Conservation (phyloP, 768 basidiomycete species). For the Termitomyces sp. region DNA sequence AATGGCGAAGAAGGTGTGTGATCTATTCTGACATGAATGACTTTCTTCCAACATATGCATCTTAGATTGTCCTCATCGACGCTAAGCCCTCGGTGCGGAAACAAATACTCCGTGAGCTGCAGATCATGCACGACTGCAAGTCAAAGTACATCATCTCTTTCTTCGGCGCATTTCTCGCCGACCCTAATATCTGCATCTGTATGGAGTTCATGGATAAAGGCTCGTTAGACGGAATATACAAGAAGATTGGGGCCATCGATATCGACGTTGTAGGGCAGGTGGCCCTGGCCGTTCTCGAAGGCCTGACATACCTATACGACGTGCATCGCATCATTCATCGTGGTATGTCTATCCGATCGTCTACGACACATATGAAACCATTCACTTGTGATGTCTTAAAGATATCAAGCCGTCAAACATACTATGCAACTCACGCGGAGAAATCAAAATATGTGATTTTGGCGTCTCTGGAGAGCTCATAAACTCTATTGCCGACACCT, state of each 20-base stretch:
- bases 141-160: slow-evolving; percentile 95
- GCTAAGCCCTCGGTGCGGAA: slow-evolving; percentile 95
- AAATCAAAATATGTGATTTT: slow-evolving; percentile 99
- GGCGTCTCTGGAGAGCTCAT: slow-evolving; percentile 98
- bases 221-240: slow-evolving; percentile 92
- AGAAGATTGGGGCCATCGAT: slow-evolving; percentile 89
- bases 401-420: slow-evolving; percentile 99
- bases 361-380: neutral
- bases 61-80: slow-evolving; percentile 90
- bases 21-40: neutral
- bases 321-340: slow-evolving; percentile 97
- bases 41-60: slow-evolving; percentile 1
- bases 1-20: slow-evolving; percentile 95
- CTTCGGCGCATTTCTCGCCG: slow-evolving; percentile 93
- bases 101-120: slow-evolving; percentile 95
- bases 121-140: slow-evolving; percentile 98
- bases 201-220: slow-evolving; percentile 98
- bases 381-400: slow-evolving; percentile 29
- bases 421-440: slow-evolving; percentile 86
- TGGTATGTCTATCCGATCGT: slow-evolving; percentile 46
- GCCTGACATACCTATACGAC: slow-evolving; percentile 96
- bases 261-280: slow-evolving; percentile 92
- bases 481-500: slow-evolving; percentile 98
- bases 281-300: slow-evolving; percentile 91
- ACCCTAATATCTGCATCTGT: slow-evolving; percentile 98